Conservation (phyloP, 2,329 filamentous ascomycete species). For the Pseudocercospora pini-densiflorae region DNA sequence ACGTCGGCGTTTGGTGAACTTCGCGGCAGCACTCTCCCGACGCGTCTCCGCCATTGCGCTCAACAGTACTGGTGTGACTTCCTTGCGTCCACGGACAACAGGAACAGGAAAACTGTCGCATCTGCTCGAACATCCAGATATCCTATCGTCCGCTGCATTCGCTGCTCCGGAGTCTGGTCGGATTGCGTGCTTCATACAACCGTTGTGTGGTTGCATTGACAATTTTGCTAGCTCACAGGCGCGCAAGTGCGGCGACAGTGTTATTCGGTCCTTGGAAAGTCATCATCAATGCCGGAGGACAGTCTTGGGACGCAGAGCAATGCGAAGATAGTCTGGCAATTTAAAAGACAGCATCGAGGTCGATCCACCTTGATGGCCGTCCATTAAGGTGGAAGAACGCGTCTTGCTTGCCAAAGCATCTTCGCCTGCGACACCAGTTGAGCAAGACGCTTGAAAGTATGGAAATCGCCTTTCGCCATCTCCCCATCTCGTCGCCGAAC, state of each 20-base stretch:
- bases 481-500: not conserved
- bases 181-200: not conserved
- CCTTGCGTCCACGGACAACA: not conserved
- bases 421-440: not conserved
- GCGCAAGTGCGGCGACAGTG: not conserved
- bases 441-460: not conserved
- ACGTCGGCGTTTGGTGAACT: not conserved
- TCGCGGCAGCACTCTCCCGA: constrained; percentile 3
- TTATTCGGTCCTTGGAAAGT: not conserved
- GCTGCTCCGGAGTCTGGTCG: not conserved
- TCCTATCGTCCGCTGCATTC: not conserved
- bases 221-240: not conserved
- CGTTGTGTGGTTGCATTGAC: not conserved
- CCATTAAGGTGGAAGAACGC: not conserved
- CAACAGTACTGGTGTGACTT: not conserved
- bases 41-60: not conserved
- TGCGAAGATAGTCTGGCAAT: not conserved
- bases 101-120: not conserved
- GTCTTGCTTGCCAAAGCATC: not conserved
- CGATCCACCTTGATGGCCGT: not conserved
- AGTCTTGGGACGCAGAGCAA: not conserved
- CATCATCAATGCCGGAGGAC: not conserved
- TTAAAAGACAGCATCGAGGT: not conserved
- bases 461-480: not conserved
- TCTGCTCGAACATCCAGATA: not conserved